These are phyloP conservation scores for Pelargonium fulgidum DNA, from an alignment of 441 rosid genomes.

Conservation along the genomic window DNA sequence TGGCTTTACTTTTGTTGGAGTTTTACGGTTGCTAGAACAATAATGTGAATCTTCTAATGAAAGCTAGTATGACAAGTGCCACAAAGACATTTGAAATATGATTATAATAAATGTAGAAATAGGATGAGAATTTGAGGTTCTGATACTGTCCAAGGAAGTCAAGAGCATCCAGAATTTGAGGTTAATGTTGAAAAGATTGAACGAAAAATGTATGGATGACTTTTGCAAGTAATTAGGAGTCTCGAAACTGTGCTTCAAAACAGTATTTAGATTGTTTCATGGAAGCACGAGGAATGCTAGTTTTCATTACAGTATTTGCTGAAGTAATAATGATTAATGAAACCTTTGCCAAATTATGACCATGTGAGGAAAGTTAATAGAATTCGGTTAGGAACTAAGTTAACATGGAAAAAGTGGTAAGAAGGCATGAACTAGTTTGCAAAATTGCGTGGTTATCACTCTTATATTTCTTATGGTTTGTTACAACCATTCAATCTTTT, in stretches of 20 bases:
- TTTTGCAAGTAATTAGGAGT: neutral
- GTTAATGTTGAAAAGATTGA: neutral
- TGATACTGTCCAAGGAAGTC: neutral
- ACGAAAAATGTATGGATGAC: neutral
- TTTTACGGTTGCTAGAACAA: neutral
- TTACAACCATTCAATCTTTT: slow-evolving; percentile 13
- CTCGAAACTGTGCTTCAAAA: neutral
- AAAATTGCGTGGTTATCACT: too few species aligned
- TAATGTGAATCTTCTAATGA: neutral
- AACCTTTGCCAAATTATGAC: neutral
- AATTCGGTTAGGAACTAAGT: too few species aligned
- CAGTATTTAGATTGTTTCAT: neutral
- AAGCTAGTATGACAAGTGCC: neutral
- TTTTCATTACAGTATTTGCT: too few species aligned
- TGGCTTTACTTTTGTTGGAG: neutral
- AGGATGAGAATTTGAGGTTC: neutral
- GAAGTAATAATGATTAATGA: too few species aligned
- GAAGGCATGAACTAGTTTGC: too few species aligned
- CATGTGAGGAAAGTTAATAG: too few species aligned
- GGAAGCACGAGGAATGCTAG: neutral
- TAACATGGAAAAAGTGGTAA: too few species aligned
- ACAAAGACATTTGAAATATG: neutral
- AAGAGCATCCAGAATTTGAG: neutral
- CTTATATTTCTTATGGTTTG: neutral
- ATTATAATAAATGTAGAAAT: neutral